Evolutionary conservation across 2,329 filamentous ascomycete species (phyloP).

Genomic region (Colletotrichum noveboracense): DNA sequence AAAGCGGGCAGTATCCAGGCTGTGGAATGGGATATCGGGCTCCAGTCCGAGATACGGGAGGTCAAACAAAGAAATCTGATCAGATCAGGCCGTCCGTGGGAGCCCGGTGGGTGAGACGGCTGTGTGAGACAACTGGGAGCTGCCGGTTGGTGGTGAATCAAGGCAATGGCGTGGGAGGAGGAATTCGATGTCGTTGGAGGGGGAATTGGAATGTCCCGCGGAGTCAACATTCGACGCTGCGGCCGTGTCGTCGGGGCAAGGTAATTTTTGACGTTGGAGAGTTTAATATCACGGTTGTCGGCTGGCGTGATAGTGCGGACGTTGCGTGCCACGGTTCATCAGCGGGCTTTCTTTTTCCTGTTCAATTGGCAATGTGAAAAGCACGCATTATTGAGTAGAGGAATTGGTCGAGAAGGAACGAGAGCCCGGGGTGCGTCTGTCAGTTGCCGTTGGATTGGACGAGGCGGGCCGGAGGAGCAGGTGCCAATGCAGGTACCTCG

Average conservation of each 20-base stretch:
- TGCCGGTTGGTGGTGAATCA: background rate
- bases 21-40: background rate
- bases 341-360: background rate
- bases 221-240: background rate
- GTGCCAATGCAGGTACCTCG: slow-evolving; percentile 19
- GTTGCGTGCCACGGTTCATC: background rate
- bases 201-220: background rate
- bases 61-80: background rate
- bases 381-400: background rate
- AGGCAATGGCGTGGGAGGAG: background rate
- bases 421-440: slow-evolving; percentile 4
- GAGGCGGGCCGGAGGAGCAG: background rate
- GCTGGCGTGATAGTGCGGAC: background rate
- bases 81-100: background rate
- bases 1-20: slow-evolving; percentile 1
- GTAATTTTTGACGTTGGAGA: background rate
- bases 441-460: slow-evolving; percentile 13
- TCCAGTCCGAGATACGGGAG: background rate
- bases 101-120: background rate
- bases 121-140: background rate
- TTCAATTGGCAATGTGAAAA: background rate
- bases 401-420: background rate
- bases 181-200: background rate
- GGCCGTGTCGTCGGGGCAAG: background rate
- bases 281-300: background rate